phyloP scores from a whole-genome alignment of 352 stramenopile genomes.

The Blastocystis sp. region DNA sequence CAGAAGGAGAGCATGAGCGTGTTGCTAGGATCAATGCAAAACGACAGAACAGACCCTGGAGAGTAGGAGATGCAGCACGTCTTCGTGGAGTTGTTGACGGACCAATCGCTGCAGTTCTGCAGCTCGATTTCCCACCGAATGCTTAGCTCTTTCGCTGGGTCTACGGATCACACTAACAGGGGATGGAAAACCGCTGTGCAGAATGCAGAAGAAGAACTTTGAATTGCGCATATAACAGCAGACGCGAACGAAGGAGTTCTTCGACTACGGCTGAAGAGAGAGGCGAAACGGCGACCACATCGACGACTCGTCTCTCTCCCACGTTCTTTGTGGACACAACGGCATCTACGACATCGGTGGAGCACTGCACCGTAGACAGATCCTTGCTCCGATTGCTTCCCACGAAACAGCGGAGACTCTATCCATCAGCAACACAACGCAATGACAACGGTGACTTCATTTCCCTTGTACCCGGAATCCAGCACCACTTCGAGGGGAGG shows the following conservation, averaged over 20 bases:
- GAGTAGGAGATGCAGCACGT: neutral
- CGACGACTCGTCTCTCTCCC: neutral
- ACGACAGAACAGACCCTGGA: neutral
- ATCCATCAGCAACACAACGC: neutral
- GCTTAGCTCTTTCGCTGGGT: neutral
- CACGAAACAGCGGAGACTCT: slow-evolving; percentile 57
- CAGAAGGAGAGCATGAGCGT: slow-evolving; percentile 8
- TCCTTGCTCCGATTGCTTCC: neutral
- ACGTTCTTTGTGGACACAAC: neutral
- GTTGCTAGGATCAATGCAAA: neutral
- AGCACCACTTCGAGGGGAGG: neutral
- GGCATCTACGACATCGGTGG: neutral
- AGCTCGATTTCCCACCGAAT: neutral
- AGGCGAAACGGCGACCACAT: neutral
- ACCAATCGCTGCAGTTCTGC: neutral
- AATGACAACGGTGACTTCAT: neutral
- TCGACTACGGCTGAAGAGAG: neutral
- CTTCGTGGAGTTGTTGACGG: neutral
- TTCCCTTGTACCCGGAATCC: neutral
- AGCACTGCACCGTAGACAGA: neutral
- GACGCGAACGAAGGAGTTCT: neutral
- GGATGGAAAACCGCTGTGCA: neutral
- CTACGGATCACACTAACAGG: neutral
- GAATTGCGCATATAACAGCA: neutral
- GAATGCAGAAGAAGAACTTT: too few species aligned